A percentile compares a stretch with the other conserved stretches of the same genome.
Evolutionary conservation across 805 yeast genomes (phyloP).

Genomic region (Spathaspora passalidarum): DNA sequence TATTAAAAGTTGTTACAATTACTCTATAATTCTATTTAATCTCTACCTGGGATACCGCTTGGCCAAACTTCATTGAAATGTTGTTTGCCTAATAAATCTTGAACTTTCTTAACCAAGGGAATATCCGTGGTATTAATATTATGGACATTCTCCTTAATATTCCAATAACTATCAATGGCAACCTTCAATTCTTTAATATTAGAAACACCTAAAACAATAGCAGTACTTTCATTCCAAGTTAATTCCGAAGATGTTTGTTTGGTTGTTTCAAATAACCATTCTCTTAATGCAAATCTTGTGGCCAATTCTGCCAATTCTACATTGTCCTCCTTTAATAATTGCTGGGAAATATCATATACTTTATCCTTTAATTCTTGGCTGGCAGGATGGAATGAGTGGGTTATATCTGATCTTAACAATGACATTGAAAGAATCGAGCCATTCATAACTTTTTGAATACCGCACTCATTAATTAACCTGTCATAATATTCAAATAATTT

Average conservation of each 20-base stretch:
- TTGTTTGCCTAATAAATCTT: conserved; percentile 41
- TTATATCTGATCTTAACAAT: conserved; percentile 60
- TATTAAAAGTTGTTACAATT: neutral
- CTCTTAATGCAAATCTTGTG: conserved; percentile 65
- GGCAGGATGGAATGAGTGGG: conserved; percentile 83
- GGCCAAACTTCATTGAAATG: conserved; percentile 69
- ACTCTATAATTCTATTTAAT: neutral
- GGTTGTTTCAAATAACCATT: conserved; percentile 46
- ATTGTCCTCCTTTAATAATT: conserved; percentile 33
- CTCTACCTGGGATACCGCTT: conserved; percentile 24
- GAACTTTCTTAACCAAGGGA: conserved; percentile 40
- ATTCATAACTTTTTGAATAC: conserved; percentile 59
- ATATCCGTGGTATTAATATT: conserved; percentile 41
- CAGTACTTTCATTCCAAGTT: conserved; percentile 31
- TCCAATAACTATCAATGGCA: conserved; percentile 59
- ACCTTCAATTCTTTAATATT: conserved; percentile 56
- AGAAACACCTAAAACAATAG: conserved; percentile 79
- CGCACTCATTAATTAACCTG: conserved; percentile 50
- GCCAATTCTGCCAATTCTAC: conserved; percentile 81
- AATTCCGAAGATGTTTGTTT: conserved; percentile 9
- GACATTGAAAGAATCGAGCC: conserved; percentile 92
- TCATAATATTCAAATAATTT: conserved; percentile 44
- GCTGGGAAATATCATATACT: conserved; percentile 43
- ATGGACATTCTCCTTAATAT: conserved; percentile 34
- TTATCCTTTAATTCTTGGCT: conserved; percentile 52